phyloP scores from a whole-genome alignment of 2,329 filamentous ascomycete genomes.

The Grosmannia serpens region DNA sequence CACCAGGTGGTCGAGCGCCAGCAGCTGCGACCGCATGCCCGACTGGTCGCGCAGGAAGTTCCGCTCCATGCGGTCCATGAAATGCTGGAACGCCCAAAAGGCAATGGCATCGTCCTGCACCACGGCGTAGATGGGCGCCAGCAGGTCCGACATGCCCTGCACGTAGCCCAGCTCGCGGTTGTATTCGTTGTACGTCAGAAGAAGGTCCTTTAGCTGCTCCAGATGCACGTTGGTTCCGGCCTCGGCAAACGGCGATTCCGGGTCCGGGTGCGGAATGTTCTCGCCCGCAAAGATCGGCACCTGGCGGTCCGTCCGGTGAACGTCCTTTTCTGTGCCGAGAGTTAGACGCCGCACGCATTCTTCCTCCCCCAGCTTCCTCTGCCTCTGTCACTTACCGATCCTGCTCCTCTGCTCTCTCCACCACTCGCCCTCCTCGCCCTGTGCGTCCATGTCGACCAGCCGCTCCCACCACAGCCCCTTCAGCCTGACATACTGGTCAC shows the following conservation, averaged over 20 bases:
- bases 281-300: constrained; percentile 95
- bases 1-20: constrained; percentile 86
- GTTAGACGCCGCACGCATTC: constrained; percentile 66
- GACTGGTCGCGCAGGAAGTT: constrained; percentile 95
- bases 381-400: constrained; percentile 68
- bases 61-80: constrained; percentile 96
- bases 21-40: constrained; percentile 86
- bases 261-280: constrained; percentile 92
- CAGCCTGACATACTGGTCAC: constrained; percentile 87
- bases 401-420: constrained; percentile 90
- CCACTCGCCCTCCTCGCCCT: constrained; percentile 78
- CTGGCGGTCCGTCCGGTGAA: constrained; percentile 89
- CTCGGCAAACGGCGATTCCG: constrained; percentile 86
- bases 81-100: constrained; percentile 91
- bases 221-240: constrained; percentile 93
- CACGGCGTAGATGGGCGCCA: constrained; percentile 92
- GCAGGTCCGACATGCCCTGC: constrained; percentile 95
- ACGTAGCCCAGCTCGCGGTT: constrained; percentile 94
- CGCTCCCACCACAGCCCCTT: constrained; percentile 97
- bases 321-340: constrained; percentile 71
- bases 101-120: constrained; percentile 95
- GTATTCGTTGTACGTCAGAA: constrained; percentile 96
- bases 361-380: too few species aligned
- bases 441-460: constrained; percentile 69
- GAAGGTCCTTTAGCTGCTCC: constrained; percentile 98